Conservation (phyloP, 148 eudicot species). For the Gaultheria prostrata region DNA sequence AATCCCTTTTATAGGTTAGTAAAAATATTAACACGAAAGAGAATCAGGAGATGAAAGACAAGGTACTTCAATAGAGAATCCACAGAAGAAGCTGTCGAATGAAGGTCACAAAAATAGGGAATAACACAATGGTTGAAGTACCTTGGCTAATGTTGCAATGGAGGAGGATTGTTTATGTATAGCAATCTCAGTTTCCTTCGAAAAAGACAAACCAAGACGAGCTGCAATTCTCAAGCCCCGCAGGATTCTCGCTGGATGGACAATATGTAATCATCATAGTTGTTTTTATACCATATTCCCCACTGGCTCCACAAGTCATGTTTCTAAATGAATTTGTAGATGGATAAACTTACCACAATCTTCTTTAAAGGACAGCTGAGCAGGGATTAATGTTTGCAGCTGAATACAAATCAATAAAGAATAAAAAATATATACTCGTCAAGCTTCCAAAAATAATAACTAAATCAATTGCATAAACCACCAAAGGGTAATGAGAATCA, state of each 20-base stretch:
- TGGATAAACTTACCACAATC: slow-evolving; percentile 61
- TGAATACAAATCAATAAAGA: slow-evolving; percentile 33
- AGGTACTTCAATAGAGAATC: not conserved
- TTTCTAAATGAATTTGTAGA: slow-evolving; percentile 12
- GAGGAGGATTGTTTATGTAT: slow-evolving; percentile 47
- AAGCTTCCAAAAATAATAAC: slow-evolving; percentile 7
- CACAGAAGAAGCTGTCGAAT: not conserved
- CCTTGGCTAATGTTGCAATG: slow-evolving; percentile 52
- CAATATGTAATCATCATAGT: slow-evolving; percentile 5
- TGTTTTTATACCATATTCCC: slow-evolving; percentile 6
- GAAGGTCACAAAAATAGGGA: not conserved
- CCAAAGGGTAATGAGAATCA: slow-evolving; percentile 23
- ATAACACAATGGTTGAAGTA: slow-evolving; percentile 18
- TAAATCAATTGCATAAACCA: not conserved
- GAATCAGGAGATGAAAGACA: not conserved
- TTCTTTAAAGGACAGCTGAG: slow-evolving; percentile 71
- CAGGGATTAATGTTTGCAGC: slow-evolving; percentile 79
- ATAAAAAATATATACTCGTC: not conserved
- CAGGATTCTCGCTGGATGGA: slow-evolving; percentile 77
- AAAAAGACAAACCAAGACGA: slow-evolving; percentile 73
- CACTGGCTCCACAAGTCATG: not conserved
- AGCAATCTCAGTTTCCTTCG: slow-evolving; percentile 71
- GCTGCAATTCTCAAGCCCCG: slow-evolving; percentile 95
- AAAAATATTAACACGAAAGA: not conserved
- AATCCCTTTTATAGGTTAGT: not conserved